Conservation (phyloP, 495 filamentous ascomycete genomes). For the Hypomontagnella submonticulosa region DNA sequence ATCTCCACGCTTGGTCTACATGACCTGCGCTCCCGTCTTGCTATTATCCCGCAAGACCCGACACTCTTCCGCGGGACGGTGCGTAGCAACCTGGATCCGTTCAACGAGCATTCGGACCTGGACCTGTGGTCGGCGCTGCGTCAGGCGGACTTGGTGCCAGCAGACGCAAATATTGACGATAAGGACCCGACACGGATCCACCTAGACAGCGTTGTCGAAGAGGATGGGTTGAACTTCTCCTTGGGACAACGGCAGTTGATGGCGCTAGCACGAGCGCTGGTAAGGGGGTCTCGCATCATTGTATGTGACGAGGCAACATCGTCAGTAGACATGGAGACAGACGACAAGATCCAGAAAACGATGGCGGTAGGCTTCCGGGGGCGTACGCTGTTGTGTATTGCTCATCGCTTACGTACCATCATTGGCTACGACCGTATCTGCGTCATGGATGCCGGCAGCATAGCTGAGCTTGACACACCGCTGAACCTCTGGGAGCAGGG, state of each 20-base stretch:
- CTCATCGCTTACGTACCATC: slow-evolving; percentile 91
- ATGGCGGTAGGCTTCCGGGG: slow-evolving; percentile 89
- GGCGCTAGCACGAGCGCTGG: slow-evolving; percentile 90
- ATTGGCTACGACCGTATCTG: slow-evolving; percentile 95
- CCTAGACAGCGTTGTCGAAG: slow-evolving; percentile 86
- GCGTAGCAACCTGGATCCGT: slow-evolving; percentile 91
- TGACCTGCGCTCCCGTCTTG: slow-evolving; percentile 85
- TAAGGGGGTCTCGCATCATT: slow-evolving; percentile 88
- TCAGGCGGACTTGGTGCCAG: slow-evolving; percentile 78
- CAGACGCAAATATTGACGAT: slow-evolving; percentile 54
- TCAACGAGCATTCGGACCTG: slow-evolving; percentile 85
- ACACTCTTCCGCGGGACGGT: slow-evolving; percentile 94
- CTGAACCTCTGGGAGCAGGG: slow-evolving; percentile 70
- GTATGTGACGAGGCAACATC: slow-evolving; percentile 96
- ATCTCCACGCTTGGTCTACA: slow-evolving; percentile 86
- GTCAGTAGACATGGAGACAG: slow-evolving; percentile 94
- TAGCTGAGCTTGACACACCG: slow-evolving; percentile 87
- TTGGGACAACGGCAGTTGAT: slow-evolving; percentile 97
- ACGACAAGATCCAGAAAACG: slow-evolving; percentile 92
- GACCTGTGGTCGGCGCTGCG: slow-evolving; percentile 89
- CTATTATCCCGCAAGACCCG: slow-evolving; percentile 97
- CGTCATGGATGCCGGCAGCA: slow-evolving; percentile 90
- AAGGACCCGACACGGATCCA: slow-evolving; percentile 69
- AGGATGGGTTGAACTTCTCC: slow-evolving; percentile 95
- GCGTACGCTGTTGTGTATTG: slow-evolving; percentile 92